Base-by-base conservation (phyloP, 2,329 filamentous ascomycete genomes). In the Neofusicoccum umdonicola region DNA sequence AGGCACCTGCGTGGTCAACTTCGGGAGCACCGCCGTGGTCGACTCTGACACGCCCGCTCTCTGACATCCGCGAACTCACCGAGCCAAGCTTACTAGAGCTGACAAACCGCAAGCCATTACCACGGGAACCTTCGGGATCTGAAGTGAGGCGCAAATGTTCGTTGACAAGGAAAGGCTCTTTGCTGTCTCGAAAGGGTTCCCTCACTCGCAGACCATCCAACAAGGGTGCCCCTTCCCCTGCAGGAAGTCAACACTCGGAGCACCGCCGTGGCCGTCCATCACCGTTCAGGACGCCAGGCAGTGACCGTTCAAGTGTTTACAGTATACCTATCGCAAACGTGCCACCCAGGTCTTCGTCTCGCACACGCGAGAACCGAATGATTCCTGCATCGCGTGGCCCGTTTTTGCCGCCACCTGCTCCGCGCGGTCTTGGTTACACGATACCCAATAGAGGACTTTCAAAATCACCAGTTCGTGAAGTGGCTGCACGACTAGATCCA, bases 1-100 rank as follows among this genome's bases (percentile, higher is more conserved):
- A 60, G 41, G 68, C 69, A 17, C 67, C 71, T 37, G 70, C 73
- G 4, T 76, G 74, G 73, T 64, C 62, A 37, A 65, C 62, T 4
- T 54, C 66, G 19, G 66, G 48, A n/a, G 45, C 54, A n/a, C 65
- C 67, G 15, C 68, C 66, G 13, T 70, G 69, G 68, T 71, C 73
- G 9, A 73, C 75, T 8, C 73, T 76, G 57, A 69, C 75, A 47
- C 77, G 81, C 51, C 80, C 81, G 50, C 70, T 83, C 34, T 83
- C 81, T 48, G 81, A 83, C 67, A 83, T 83, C 64, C 78, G 80
- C 66, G 81, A 83, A 68, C 72, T 82, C 67, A 83, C 80, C 11
- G 81, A 83, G 69, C 80, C 81, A 34, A 82, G 79, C 67, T 69
- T 83, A 22, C 76, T 75, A 17, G 79, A 82, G 12, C 68, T 72